Evolutionary conservation across 352 stramenopile species (phyloP).

Genomic region (Globisporangium apiculatum): DNA sequence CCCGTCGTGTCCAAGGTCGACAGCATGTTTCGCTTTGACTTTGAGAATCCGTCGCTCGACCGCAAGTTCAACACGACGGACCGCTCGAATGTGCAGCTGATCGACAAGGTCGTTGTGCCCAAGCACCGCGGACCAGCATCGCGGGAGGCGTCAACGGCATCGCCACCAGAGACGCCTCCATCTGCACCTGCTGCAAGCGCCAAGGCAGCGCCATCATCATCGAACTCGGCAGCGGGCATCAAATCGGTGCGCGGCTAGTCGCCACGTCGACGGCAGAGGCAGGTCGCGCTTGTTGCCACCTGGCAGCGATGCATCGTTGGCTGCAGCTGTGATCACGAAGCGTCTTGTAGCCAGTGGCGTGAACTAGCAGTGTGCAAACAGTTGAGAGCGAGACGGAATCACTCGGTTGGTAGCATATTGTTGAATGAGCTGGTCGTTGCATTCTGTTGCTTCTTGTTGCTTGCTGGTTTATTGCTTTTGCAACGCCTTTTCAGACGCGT

Average conservation of each 20-base stretch:
- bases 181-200: neutral
- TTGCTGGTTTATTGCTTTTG: neutral
- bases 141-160: neutral
- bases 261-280: too few relatives aligned
- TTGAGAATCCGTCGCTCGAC: conserved; percentile 76
- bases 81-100: conserved; percentile 74
- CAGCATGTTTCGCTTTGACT: conserved; percentile 79
- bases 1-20: conserved; percentile 74
- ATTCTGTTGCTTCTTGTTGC: neutral
- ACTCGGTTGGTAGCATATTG: too few relatives aligned
- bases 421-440: too few relatives aligned
- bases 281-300: neutral
- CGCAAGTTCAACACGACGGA: conserved; percentile 66
- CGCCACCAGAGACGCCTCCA: neutral
- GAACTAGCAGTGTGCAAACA: neutral
- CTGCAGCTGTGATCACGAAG: neutral
- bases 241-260: too few relatives aligned
- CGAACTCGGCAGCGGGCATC: too few relatives aligned
- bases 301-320: neutral
- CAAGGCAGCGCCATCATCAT: neutral
- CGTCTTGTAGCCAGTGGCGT: neutral
- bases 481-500: neutral
- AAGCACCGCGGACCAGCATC: conserved; percentile 17
- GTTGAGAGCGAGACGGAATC: too few relatives aligned
- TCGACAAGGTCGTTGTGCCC: conserved; percentile 59